phyloP scores from a whole-genome alignment of 768 basidiomycete genomes.

The Boletus huronensis region DNA sequence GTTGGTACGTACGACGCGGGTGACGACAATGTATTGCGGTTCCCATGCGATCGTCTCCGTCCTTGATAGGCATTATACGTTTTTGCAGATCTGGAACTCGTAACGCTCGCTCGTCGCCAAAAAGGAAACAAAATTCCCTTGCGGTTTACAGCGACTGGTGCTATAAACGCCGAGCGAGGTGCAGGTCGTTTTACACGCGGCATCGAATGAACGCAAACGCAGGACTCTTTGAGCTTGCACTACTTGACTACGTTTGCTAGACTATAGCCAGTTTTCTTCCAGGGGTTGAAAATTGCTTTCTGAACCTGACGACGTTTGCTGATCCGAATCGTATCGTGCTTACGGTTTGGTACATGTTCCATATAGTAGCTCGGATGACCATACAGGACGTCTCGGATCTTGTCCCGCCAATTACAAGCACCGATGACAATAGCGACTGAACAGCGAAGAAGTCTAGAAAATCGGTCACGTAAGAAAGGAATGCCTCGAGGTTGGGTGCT shows the following conservation, averaged over 20 bases:
- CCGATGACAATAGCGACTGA: neutral
- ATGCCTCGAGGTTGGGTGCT: neutral
- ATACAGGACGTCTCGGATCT: slow-evolving; percentile 9
- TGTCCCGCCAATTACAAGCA: neutral
- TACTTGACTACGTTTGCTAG: no score
- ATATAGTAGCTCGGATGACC: neutral
- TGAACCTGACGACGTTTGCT: no score
- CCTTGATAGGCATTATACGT: neutral
- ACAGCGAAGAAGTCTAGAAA: neutral
- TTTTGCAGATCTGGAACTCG: neutral
- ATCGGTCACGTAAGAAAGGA: slow-evolving; percentile 5
- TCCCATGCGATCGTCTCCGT: neutral
- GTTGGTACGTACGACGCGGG: neutral
- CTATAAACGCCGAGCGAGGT: no score
- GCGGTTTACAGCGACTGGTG: neutral
- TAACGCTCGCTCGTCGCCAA: neutral
- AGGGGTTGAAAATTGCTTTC: no score
- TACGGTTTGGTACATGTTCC: neutral
- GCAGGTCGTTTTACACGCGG: no score
- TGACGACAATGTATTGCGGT: neutral
- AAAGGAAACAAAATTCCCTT: neutral
- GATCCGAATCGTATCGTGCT: neutral
- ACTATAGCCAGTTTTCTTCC: neutral
- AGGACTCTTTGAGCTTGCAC: no score
- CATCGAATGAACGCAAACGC: no score